phyloP scores from a whole-genome alignment of 2,329 filamentous ascomycete species.

The Gnomoniopsis sp. region DNA sequence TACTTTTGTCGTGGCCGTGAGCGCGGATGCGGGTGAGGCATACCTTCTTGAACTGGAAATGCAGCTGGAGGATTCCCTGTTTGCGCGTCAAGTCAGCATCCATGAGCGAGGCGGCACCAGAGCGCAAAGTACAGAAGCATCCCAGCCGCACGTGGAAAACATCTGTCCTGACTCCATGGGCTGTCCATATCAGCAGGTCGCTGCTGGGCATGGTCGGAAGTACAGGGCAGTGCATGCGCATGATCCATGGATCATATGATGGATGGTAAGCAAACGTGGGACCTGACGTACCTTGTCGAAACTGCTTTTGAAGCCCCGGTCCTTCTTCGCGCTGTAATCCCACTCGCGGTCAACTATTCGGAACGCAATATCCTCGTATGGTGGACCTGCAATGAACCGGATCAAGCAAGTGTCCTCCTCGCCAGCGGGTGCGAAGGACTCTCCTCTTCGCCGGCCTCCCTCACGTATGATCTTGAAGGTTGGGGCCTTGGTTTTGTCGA shows the following conservation, averaged over 20 bases:
- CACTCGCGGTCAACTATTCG: slow-evolving; percentile 97
- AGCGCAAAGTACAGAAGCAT: not conserved
- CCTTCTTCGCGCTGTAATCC: slow-evolving; percentile 95
- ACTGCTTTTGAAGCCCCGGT: slow-evolving; percentile 91
- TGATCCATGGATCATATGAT: too few species aligned
- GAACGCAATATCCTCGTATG: slow-evolving; percentile 96
- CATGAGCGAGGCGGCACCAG: not conserved
- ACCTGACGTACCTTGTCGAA: slow-evolving; percentile 81
- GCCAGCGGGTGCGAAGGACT: slow-evolving; percentile 89
- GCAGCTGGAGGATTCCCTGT: slow-evolving; percentile 89
- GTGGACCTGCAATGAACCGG: slow-evolving; percentile 89
- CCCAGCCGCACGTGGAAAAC: not conserved
- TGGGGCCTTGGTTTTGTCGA: slow-evolving; percentile 90
- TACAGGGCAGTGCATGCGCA: not conserved
- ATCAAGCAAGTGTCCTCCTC: slow-evolving; percentile 98
- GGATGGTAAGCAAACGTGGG: slow-evolving; percentile 10
- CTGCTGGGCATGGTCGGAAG: slow-evolving; percentile 17
- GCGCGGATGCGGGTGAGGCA: slow-evolving; percentile 21
- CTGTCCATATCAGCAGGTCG: not conserved
- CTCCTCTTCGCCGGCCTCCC: slow-evolving; percentile 80
- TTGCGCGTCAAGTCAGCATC: slow-evolving; percentile 12
- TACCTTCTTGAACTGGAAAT: slow-evolving; percentile 99
- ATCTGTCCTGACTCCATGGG: not conserved
- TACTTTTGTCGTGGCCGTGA: not conserved
- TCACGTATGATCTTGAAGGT: slow-evolving; percentile 96